These are phyloP conservation scores for Seiridium unicorne DNA, from an alignment of 2,329 filamentous ascomycete genomes.

Conservation along the genomic window DNA sequence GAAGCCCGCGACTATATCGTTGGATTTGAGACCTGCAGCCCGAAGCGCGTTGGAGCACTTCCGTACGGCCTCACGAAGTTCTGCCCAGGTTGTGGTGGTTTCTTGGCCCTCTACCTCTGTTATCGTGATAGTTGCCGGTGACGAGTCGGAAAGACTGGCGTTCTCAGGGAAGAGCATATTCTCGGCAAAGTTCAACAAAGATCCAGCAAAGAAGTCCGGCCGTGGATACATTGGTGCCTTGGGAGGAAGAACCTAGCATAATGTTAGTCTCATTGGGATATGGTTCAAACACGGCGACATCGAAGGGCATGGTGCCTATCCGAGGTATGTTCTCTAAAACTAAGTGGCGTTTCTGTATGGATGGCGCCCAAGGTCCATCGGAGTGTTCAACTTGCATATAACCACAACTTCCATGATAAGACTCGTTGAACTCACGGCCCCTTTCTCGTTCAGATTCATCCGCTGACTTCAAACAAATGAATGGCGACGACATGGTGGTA, in stretches of 20 bases:
- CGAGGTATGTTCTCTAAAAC: too few species aligned
- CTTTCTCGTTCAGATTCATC: too few species aligned
- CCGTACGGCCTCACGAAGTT: conserved; percentile 76
- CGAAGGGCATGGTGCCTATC: too few species aligned
- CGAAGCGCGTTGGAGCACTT: conserved; percentile 70
- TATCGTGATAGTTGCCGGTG: conserved; percentile 72
- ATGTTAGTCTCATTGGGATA: background rate
- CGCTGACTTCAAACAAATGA: too few species aligned
- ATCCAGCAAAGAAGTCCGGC: conserved; percentile 78
- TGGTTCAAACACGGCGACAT: too few species aligned
- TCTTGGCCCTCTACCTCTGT: conserved; percentile 70
- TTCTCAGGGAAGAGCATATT: conserved; percentile 81
- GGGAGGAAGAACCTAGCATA: conserved; percentile 62
- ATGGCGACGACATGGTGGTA: too few species aligned
- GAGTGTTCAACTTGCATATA: too few species aligned
- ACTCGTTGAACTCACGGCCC: too few species aligned
- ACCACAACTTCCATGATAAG: too few species aligned
- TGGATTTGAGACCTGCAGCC: conserved; percentile 56
- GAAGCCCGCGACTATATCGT: conserved; percentile 67
- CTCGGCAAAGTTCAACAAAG: conserved; percentile 88
- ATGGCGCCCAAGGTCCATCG: too few species aligned
- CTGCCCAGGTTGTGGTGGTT: conserved; percentile 65
- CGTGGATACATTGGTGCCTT: conserved; percentile 77
- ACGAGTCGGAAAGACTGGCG: conserved; percentile 52
- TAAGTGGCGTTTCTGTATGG: too few species aligned